These are phyloP conservation scores for Blastobotrys muscicola DNA, from an alignment of 805 yeast species.

Conservation along the genomic window DNA sequence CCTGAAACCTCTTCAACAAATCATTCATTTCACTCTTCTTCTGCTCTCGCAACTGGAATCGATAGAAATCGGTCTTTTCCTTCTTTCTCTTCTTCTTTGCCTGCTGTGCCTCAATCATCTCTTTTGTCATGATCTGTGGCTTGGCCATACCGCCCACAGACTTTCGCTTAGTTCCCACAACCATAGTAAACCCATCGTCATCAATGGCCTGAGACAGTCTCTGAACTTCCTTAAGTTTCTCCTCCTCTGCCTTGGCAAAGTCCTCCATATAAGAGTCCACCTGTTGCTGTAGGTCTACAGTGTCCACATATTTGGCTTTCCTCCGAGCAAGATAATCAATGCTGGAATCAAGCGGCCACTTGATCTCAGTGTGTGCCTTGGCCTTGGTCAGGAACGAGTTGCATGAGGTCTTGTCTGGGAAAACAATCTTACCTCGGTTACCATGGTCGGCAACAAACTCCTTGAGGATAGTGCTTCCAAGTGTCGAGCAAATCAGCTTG, in stretches of 20 bases:
- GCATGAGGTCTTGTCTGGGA: constrained; percentile 62
- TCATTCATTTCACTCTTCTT: constrained; percentile 91
- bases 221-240: constrained; percentile 21
- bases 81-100: constrained; percentile 46
- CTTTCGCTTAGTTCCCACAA: constrained; percentile 79
- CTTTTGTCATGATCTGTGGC: constrained; percentile 14
- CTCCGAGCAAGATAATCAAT: constrained; percentile 31
- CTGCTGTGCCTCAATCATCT: constrained; percentile 11
- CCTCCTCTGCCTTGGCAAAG: constrained; percentile 63
- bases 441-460: constrained; percentile 25
- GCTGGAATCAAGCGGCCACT: constrained; percentile 30
- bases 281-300: constrained; percentile 41
- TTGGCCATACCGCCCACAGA: constrained; percentile 53
- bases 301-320: constrained; percentile 30
- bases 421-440: constrained; percentile 53
- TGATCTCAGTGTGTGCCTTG: constrained; percentile 35
- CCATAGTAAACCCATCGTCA: constrained; percentile 90
- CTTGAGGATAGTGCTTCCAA: constrained; percentile 36
- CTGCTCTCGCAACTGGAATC: constrained; percentile 90
- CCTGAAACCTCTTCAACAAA: constrained; percentile 70
- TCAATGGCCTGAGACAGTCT: constrained; percentile 50
- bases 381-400: constrained; percentile 57
- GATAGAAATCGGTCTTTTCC: constrained; percentile 85
- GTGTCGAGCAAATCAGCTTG: constrained; percentile 44
- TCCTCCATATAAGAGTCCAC: constrained; percentile 54